Percentiles rank a stretch among this genome's conserved stretches.
These are phyloP conservation scores for Neurospora hispaniola DNA, from an alignment of 495 filamentous ascomycete genomes.

Conservation along the genomic window DNA sequence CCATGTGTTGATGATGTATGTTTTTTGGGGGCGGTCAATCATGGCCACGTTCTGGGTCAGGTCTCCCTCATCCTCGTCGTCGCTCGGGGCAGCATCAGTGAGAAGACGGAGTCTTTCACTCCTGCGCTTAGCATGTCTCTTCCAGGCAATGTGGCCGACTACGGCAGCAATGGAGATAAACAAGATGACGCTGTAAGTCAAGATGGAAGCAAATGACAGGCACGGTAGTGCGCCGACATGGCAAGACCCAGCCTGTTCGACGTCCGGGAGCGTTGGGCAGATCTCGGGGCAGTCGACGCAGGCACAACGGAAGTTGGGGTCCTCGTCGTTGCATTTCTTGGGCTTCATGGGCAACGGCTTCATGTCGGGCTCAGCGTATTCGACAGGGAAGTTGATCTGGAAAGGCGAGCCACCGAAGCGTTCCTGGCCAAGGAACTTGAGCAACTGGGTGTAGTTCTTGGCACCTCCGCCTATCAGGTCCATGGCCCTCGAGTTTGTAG, in stretches of 20 bases:
- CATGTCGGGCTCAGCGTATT: constrained; percentile 56
- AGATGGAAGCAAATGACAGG: constrained; percentile 80
- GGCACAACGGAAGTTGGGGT: constrained; percentile 76
- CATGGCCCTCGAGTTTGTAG: constrained; percentile 85
- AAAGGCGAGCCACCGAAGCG: constrained; percentile 85
- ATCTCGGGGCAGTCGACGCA: constrained; percentile 85
- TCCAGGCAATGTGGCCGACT: constrained; percentile 63
- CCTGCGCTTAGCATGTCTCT: constrained; percentile 57
- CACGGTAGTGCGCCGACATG: constrained; percentile 80
- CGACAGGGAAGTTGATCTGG: constrained; percentile 83
- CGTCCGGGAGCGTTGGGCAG: constrained; percentile 68
- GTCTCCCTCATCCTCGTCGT: constrained; percentile 84
- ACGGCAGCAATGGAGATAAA: constrained; percentile 53
- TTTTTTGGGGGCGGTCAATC: constrained; percentile 55
- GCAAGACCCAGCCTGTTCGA: constrained; percentile 57
- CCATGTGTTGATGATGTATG: constrained; percentile 68
- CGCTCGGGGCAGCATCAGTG: constrained; percentile 70
- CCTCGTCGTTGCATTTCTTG: constrained; percentile 79
- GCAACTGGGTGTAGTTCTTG: constrained; percentile 72
- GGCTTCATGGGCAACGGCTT: constrained; percentile 50
- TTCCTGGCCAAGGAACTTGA: constrained; percentile 89
- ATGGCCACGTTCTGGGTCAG: constrained; percentile 61
- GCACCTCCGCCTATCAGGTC: constrained; percentile 91
- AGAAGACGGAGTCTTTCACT: constrained; percentile 76
- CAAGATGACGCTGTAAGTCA: constrained; percentile 71